These are phyloP conservation scores for Microcos paniculata DNA, from an alignment of 345 rosid genomes.

Conservation along the genomic window DNA sequence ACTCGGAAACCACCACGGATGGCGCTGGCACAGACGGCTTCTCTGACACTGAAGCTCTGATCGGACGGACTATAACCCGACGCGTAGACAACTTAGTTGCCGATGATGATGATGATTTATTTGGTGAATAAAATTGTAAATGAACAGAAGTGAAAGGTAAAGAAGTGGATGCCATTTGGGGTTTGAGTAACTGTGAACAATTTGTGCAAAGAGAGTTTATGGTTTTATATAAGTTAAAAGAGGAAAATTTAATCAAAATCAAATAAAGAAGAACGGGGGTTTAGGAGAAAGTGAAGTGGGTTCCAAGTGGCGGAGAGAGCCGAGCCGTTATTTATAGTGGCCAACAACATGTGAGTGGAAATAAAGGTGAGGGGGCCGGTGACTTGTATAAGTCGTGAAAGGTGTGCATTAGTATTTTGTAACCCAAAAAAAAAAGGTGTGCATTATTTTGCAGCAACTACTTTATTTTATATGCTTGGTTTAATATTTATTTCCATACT, in stretches of 20 bases:
- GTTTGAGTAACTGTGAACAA: neutral
- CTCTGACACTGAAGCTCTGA: conserved; percentile 46
- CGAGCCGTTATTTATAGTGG: conserved; percentile 1
- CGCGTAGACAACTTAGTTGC: neutral
- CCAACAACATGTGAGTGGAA: neutral
- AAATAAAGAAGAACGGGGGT: too few species aligned
- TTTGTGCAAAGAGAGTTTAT: neutral
- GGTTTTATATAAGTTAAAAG: neutral
- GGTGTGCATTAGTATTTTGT: too few species aligned
- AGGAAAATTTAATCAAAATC: neutral
- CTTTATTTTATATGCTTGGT: too few species aligned
- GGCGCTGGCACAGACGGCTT: conserved; percentile 20
- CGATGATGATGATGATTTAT: neutral
- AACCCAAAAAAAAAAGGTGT: too few species aligned
- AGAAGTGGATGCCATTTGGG: conserved; percentile 9
- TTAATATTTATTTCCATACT: too few species aligned
- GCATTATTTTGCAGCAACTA: too few species aligned
- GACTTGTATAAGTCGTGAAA: neutral
- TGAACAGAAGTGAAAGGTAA: neutral
- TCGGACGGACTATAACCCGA: conserved; percentile 20
- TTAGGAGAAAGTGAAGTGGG: neutral
- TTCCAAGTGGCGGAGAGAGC: neutral
- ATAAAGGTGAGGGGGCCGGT: neutral
- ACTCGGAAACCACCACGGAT: neutral
- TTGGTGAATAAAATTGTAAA: neutral